Evolutionary conservation across 2,329 filamentous ascomycete genomes (phyloP), one percentile per base, ranked within the genome.

Genomic region (Alternaria sp.): DNA sequence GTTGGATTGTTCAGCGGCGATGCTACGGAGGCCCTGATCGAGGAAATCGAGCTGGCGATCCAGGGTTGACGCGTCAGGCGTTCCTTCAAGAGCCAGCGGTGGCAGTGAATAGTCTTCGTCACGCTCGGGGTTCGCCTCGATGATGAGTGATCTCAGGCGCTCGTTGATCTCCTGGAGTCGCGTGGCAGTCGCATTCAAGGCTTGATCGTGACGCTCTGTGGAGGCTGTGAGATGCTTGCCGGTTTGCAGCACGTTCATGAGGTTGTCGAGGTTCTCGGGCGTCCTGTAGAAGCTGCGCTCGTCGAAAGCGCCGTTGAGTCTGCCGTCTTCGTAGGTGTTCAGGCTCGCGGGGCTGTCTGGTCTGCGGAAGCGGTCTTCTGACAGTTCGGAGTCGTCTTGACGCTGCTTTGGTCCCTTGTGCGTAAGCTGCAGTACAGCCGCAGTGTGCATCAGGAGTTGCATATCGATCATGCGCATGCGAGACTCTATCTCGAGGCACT

Each of bases 341-440:
- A 93, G 87, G 81, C 90, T 93, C 76, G 93, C 91, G 8, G 91
- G 91, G 71, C 90, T 93, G 58, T 90, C 89, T 6, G 91, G 91
- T 65, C 92, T 79, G 47, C 79, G 68, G 28, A 70, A 72, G 40
- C 68, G 70, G 28, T 72, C 74, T 6, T 78, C 72, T 26, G 70
- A 59, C 19, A 74, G 32, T 78, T 82, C 79, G 13, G 84, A 81
- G 8, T 83, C 78, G 4, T 81, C 72, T 57, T 82, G 83, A 69
- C 87, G 88, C 73, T 88, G 91, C 61, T 85, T 84, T n/a, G 91
- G 85, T 0, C 88, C 89, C 71, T 90, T 91, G 80, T 98, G 94
- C 9, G 94, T 96, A 79, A 97, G 87, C 76, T 97, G 93, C 57
- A 99, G 83, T 43, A 99, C 92, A 47, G 93, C 95, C 13, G 96